phyloP scores from a whole-genome alignment of 805 yeast genomes.

The Lachancea lanzarotensis region DNA sequence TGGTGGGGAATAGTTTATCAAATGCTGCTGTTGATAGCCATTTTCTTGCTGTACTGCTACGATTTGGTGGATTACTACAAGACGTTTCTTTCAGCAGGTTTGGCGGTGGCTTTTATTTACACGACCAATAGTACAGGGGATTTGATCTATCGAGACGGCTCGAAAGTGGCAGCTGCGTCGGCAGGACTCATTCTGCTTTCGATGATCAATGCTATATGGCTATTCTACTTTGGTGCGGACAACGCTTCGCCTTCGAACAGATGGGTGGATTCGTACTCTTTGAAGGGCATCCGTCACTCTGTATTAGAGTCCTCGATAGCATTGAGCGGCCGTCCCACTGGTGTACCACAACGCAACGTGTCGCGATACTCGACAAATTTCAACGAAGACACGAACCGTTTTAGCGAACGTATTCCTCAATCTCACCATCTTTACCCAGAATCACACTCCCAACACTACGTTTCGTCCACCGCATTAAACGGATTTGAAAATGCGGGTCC shows the following conservation, averaged over 20 bases:
- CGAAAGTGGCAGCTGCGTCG: constrained; percentile 76
- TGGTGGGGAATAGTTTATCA: constrained; percentile 97
- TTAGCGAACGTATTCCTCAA: constrained; percentile 7
- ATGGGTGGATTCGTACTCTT: constrained; percentile 76
- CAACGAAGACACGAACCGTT: background rate
- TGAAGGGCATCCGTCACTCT: constrained; percentile 41
- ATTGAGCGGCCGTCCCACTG: background rate
- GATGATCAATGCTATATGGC: constrained; percentile 78
- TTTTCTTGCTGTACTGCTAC: constrained; percentile 48
- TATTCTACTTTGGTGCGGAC: constrained; percentile 84
- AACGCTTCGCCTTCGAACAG: constrained; percentile 81
- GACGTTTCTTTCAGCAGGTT: constrained; percentile 35
- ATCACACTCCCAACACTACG: constrained; percentile 27
- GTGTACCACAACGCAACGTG: constrained; percentile 8
- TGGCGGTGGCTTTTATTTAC: constrained; percentile 71
- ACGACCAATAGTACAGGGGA: constrained; percentile 77
- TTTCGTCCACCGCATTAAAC: constrained; percentile 49
- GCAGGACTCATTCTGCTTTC: constrained; percentile 86
- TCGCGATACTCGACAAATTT: constrained; percentile 16
- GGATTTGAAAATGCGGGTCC: constrained; percentile 50
- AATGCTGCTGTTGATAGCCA: constrained; percentile 48
- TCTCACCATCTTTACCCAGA: constrained; percentile 13
- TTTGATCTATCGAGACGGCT: constrained; percentile 60
- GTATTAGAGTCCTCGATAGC: constrained; percentile 21
- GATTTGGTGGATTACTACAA: constrained; percentile 68